A percentile compares a stretch with the other conserved stretches of the same genome.
Evolutionary conservation across 768 basidiomycete genomes (phyloP).

Genomic region (Termitomyces sp.): DNA sequence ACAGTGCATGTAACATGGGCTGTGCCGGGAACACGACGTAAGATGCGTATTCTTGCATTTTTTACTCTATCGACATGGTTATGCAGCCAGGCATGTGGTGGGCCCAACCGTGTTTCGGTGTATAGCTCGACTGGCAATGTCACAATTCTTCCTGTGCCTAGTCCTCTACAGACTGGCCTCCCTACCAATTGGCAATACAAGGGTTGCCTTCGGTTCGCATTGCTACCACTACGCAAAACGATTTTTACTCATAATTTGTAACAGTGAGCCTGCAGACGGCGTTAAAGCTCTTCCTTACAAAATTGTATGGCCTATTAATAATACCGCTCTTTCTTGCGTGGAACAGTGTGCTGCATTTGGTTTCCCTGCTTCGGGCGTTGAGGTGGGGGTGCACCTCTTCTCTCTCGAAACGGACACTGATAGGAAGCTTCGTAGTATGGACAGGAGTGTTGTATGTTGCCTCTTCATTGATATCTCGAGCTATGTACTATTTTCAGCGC

Average conservation of each 20-base stretch:
- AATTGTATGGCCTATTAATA: constrained; percentile 53
- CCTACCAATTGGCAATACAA: constrained; percentile 61
- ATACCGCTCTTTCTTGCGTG: constrained; percentile 60
- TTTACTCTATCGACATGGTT: background rate
- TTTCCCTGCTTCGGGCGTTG: constrained; percentile 65
- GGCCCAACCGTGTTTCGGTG: constrained; percentile 64
- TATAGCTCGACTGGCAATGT: constrained; percentile 52
- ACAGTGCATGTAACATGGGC: constrained; percentile 61
- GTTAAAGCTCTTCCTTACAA: constrained; percentile 55
- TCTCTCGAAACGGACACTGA: background rate
- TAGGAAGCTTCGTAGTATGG: constrained; percentile 35
- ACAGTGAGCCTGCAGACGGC: constrained; percentile 41
- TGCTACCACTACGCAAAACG: background rate
- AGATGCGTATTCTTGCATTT: constrained; percentile 17
- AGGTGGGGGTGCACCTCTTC: constrained; percentile 23
- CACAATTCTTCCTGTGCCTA: constrained; percentile 54
- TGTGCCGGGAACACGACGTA: constrained; percentile 68
- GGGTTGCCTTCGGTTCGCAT: constrained; percentile 59
- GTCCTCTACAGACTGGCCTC: constrained; percentile 46
- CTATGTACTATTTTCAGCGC: background rate
- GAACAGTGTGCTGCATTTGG: constrained; percentile 67
- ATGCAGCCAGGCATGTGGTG: constrained; percentile 64
- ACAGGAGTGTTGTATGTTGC: constrained; percentile 64
- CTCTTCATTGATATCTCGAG: background rate
- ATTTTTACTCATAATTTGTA: background rate